Evolutionary conservation across 176 grass and related monocot genomes (phyloP).

Genomic region (Oryza glaberrima): DNA sequence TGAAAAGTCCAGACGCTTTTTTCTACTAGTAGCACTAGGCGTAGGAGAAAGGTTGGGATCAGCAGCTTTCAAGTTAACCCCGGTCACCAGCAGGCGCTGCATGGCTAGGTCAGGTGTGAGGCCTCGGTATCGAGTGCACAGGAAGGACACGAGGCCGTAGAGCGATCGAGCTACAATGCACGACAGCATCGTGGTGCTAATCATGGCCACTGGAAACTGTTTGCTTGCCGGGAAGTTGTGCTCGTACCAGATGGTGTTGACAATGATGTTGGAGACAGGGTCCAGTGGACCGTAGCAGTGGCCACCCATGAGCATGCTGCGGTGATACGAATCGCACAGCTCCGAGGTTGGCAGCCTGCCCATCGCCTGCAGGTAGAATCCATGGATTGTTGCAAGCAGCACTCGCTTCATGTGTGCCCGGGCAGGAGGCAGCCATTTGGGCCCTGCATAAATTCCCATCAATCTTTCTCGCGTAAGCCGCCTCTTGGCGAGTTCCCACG

Average conservation of each 20-base stretch:
- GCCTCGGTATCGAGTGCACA: background rate
- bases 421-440: background rate
- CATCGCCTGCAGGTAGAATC: slow-evolving; percentile 9
- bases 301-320: background rate
- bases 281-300: background rate
- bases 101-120: slow-evolving; percentile 7
- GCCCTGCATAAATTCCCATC: too few relatives aligned
- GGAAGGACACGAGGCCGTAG: slow-evolving; percentile 20
- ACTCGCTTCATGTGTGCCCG: background rate
- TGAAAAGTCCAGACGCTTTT: too few relatives aligned
- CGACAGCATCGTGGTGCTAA: background rate
- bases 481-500: background rate
- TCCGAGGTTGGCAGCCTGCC: slow-evolving; percentile 11
- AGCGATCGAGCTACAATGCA: background rate
- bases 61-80: background rate
- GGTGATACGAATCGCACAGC: background rate
- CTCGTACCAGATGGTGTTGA: background rate
- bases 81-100: background rate
- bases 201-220: background rate
- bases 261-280: too few relatives aligned
- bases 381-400: slow-evolving; percentile 3
- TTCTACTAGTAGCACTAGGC: too few relatives aligned
- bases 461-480: too few relatives aligned
- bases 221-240: background rate
- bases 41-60: too few relatives aligned